Evolutionary conservation across 169 alveolate genomes (phyloP).

Genomic region (Babesia ovis): DNA sequence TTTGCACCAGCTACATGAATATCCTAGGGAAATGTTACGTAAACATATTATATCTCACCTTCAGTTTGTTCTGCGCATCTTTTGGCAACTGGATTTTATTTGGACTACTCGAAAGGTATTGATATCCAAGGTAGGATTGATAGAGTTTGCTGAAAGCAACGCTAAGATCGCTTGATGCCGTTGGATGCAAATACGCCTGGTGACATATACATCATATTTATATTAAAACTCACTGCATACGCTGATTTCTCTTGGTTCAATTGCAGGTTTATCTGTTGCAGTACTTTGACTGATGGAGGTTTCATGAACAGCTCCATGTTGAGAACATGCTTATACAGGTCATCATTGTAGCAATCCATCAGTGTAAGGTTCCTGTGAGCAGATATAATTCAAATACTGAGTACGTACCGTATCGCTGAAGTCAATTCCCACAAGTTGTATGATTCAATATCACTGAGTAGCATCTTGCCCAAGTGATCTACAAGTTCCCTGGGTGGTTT

Average conservation of each 20-base stretch:
- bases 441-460: slow-evolving; percentile 2
- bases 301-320: slow-evolving; percentile 18
- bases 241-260: slow-evolving; percentile 19
- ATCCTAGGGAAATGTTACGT: slow-evolving; percentile 8
- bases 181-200: slow-evolving; percentile 40
- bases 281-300: slow-evolving; percentile 37
- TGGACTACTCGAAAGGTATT: background rate
- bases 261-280: slow-evolving; percentile 42
- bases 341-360: slow-evolving; percentile 36
- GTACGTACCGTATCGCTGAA: slow-evolving; percentile 7
- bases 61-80: slow-evolving; percentile 18
- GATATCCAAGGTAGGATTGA: slow-evolving; percentile 49
- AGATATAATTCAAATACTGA: background rate
- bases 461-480: slow-evolving; percentile 9
- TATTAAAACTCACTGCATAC: slow-evolving; percentile 22
- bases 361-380: slow-evolving; percentile 30
- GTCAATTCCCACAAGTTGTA: slow-evolving; percentile 15
- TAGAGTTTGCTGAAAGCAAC: slow-evolving; percentile 16
- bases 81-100: slow-evolving; percentile 19
- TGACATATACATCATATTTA: background rate
- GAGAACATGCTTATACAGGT: slow-evolving; percentile 25
- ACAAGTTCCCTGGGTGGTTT: slow-evolving; percentile 28
- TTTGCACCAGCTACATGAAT: slow-evolving; percentile 9
- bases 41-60: background rate
- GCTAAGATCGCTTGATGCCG: slow-evolving; percentile 10